These are phyloP conservation scores for Naganishia albida DNA, from an alignment of 1,284 basidiomycete genomes.

Conservation along the genomic window DNA sequence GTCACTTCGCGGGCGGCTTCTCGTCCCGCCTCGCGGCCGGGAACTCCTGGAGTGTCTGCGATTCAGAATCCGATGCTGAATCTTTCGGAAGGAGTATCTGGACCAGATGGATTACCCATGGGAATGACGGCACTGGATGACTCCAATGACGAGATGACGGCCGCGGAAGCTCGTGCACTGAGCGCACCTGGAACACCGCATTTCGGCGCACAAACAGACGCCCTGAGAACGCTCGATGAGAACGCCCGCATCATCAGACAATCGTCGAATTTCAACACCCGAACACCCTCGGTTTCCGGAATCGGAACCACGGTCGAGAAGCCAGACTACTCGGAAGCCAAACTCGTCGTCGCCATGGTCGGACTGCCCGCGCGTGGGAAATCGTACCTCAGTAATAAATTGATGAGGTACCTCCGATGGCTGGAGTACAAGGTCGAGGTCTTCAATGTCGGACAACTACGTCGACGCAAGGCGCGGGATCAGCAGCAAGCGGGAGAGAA, in stretches of 20 bases:
- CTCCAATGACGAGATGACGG: conserved; percentile 7
- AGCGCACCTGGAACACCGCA: conserved; percentile 49
- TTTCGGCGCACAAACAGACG: conserved; percentile 52
- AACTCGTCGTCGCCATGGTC: conserved; percentile 98
- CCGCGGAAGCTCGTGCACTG: conserved; percentile 28
- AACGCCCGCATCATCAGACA: conserved; percentile 50
- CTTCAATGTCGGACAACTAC: conserved; percentile 96
- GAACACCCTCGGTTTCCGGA: conserved; percentile 54
- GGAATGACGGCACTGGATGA: conserved; percentile 14
- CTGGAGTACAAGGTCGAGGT: conserved; percentile 98
- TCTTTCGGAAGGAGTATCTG: conserved; percentile 17
- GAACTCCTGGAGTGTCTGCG: conserved; percentile 15
- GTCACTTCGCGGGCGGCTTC: conserved; percentile 17
- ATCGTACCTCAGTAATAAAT: conserved; percentile 80
- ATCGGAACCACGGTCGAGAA: conserved; percentile 69
- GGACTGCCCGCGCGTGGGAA: conserved; percentile 80
- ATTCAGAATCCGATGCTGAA: conserved; percentile 11
- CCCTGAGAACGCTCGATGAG: conserved; percentile 52
- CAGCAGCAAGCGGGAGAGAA: conserved; percentile 58
- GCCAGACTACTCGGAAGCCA: conserved; percentile 96
- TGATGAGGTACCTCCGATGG: conserved; percentile 85
- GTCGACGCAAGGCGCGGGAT: conserved; percentile 75
- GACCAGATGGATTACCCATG: conserved; percentile 10
- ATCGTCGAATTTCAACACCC: conserved; percentile 17
- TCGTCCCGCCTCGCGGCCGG: conserved; percentile 17